These are phyloP conservation scores for Clonostachys rosea DNA, from an alignment of 2,329 filamentous ascomycete species.

Conservation along the genomic window DNA sequence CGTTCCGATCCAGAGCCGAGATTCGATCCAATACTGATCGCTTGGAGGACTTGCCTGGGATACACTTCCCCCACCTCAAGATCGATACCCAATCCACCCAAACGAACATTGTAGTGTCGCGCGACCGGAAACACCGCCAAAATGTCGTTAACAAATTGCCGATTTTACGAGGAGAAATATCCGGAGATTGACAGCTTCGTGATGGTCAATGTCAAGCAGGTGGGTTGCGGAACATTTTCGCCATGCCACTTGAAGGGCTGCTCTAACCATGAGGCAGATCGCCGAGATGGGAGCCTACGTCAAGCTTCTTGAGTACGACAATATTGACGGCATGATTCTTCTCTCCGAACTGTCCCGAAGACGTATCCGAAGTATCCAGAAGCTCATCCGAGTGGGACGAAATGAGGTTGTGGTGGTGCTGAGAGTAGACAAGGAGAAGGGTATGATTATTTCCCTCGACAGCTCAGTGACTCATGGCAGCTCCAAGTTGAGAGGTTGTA, in stretches of 20 bases:
- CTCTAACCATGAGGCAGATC: conserved; percentile 54
- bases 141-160: conserved; percentile 95
- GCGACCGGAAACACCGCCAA: conserved; percentile 41
- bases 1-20: too few relatives aligned
- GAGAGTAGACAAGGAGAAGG: conserved; percentile 98
- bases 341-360: conserved; percentile 95
- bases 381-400: conserved; percentile 94
- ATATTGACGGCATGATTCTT: conserved; percentile 99
- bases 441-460: conserved; percentile 31
- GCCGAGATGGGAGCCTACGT: conserved; percentile 99
- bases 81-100: neutral
- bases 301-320: conserved; percentile 98
- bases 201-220: conserved; percentile 99
- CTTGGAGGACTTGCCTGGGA: too few relatives aligned
- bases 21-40: too few relatives aligned
- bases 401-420: conserved; percentile 99
- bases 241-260: conserved; percentile 1
- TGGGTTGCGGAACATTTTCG: conserved; percentile 31
- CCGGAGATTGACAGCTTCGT: conserved; percentile 97
- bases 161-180: conserved; percentile 96
- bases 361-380: conserved; percentile 98
- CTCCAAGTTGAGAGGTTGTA: conserved; percentile 1
- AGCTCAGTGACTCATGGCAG: neutral
- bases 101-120: conserved; percentile 4
- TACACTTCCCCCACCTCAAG: conserved; percentile 5